Percentiles rank a stretch among this genome's conserved stretches.
These are phyloP conservation scores for Colletotrichum viniferum DNA, from an alignment of 2,329 filamentous ascomycete species.

Conservation along the genomic window DNA sequence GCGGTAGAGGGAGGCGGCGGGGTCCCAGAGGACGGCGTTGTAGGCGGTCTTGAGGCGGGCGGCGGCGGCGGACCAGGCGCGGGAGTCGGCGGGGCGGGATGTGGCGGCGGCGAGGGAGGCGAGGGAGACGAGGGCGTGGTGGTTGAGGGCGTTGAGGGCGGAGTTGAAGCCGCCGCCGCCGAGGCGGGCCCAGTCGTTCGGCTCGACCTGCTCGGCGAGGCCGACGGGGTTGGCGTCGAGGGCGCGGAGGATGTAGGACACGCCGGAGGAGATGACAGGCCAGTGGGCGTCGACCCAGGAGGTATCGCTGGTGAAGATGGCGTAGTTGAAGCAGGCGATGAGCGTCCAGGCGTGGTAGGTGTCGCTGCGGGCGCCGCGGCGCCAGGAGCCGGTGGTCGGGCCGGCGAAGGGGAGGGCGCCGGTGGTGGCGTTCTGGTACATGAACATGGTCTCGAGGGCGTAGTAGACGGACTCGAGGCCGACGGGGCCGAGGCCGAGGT, in stretches of 20 bases:
- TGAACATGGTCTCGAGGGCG: slow-evolving; percentile 47
- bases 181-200: slow-evolving; percentile 34
- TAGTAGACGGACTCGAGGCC: slow-evolving; percentile 49
- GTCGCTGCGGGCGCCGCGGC: slow-evolving; percentile 22
- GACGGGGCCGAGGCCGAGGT: slow-evolving; percentile 54
- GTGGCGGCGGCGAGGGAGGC: slow-evolving; percentile 23
- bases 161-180: slow-evolving; percentile 33
- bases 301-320: slow-evolving; percentile 49
- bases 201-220: slow-evolving; percentile 20
- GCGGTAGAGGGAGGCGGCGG: slow-evolving; percentile 45
- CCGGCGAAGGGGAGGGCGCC: slow-evolving; percentile 27
- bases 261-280: slow-evolving; percentile 43
- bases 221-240: slow-evolving; percentile 13
- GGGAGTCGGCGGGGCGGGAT: background rate
- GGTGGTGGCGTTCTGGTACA: slow-evolving; percentile 33
- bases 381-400: slow-evolving; percentile 24
- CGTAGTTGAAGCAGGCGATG: slow-evolving; percentile 56
- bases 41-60: slow-evolving; percentile 34
- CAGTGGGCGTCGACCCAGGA: slow-evolving; percentile 46
- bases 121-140: slow-evolving; percentile 29
- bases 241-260: slow-evolving; percentile 15
- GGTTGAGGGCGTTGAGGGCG: slow-evolving; percentile 35
- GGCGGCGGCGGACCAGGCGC: slow-evolving; percentile 9
- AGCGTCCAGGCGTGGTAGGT: slow-evolving; percentile 48
- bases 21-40: slow-evolving; percentile 50